A percentile compares a stretch with the other conserved stretches of the same genome.
These are phyloP conservation scores for Pueraria montana DNA, from an alignment of 306 rosid species.

Conservation along the genomic window DNA sequence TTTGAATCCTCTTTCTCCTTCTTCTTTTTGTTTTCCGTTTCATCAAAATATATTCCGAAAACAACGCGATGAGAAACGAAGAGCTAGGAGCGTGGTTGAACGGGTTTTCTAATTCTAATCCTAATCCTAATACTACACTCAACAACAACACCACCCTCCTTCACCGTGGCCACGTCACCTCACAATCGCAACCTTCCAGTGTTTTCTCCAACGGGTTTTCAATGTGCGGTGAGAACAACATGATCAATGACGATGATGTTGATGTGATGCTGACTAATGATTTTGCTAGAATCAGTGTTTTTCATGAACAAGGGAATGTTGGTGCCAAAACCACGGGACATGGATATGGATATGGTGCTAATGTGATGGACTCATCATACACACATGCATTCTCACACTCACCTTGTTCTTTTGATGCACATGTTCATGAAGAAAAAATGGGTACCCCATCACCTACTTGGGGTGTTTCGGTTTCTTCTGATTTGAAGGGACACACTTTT, in stretches of 20 bases:
- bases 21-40: too few relatives aligned
- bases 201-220: conserved; percentile 46
- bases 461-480: not conserved
- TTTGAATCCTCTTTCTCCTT: too few relatives aligned
- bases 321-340: conserved; percentile 39
- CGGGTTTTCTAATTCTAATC: conserved; percentile 32
- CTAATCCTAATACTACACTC: too few relatives aligned
- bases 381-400: not conserved
- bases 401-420: conserved; percentile 38
- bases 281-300: conserved; percentile 52
- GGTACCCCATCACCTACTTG: not conserved
- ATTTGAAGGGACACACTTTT: not conserved
- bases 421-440: conserved; percentile 35
- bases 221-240: not conserved
- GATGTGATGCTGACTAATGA: conserved; percentile 50
- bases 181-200: conserved; percentile 41
- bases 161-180: conserved; percentile 18
- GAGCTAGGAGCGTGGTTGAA: conserved; percentile 28
- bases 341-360: not conserved
- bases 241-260: not conserved
- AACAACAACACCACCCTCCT: not conserved
- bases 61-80: conserved; percentile 40
- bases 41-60: conserved; percentile 13
- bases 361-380: conserved; percentile 4
- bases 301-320: conserved; percentile 44